A percentile compares a stretch with the other conserved stretches of the same genome.
These are phyloP conservation scores for Haplographium delicatum DNA, from an alignment of 495 filamentous ascomycete species.

Conservation along the genomic window DNA sequence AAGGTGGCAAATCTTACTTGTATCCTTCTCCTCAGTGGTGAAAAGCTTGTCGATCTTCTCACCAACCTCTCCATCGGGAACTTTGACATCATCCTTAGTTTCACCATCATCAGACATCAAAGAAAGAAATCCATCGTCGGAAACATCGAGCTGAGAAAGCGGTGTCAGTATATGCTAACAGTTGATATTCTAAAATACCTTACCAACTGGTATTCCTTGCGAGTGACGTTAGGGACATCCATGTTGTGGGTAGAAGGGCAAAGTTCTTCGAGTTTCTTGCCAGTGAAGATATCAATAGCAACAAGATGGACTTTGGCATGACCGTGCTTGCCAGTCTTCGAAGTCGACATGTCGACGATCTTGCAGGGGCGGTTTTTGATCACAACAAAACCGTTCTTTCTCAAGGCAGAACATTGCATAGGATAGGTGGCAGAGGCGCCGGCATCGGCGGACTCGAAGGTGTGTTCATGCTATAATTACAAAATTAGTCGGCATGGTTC, in stretches of 20 bases:
- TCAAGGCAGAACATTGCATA: slow-evolving; percentile 98
- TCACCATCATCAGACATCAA: slow-evolving; percentile 77
- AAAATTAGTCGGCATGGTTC: slow-evolving; percentile 15
- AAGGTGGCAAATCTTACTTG: slow-evolving; percentile 60
- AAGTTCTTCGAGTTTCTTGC: slow-evolving; percentile 99
- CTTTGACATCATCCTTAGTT: slow-evolving; percentile 91
- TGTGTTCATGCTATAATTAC: slow-evolving; percentile 74
- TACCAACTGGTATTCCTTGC: slow-evolving; percentile 90
- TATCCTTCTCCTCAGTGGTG: slow-evolving; percentile 68
- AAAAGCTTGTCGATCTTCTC: slow-evolving; percentile 74
- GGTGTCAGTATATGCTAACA: neutral
- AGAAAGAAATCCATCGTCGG: slow-evolving; percentile 85
- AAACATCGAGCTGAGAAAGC: slow-evolving; percentile 65
- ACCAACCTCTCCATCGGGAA: slow-evolving; percentile 84
- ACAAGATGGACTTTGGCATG: slow-evolving; percentile 99
- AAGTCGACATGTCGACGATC: slow-evolving; percentile 99
- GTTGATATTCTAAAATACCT: slow-evolving; percentile 34
- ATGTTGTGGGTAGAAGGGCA: slow-evolving; percentile 99
- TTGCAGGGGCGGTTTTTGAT: slow-evolving; percentile 99
- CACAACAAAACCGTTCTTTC: slow-evolving; percentile 96
- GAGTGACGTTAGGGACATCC: slow-evolving; percentile 91
- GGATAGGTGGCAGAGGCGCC: slow-evolving; percentile 91
- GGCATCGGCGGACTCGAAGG: slow-evolving; percentile 87
- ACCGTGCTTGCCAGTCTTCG: slow-evolving; percentile 99
- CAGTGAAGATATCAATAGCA: slow-evolving; percentile 97